A percentile compares a stretch with the other conserved stretches of the same genome.
Evolutionary conservation across 805 yeast species (phyloP).

Genomic region (Priceomyces fermenticarens): DNA sequence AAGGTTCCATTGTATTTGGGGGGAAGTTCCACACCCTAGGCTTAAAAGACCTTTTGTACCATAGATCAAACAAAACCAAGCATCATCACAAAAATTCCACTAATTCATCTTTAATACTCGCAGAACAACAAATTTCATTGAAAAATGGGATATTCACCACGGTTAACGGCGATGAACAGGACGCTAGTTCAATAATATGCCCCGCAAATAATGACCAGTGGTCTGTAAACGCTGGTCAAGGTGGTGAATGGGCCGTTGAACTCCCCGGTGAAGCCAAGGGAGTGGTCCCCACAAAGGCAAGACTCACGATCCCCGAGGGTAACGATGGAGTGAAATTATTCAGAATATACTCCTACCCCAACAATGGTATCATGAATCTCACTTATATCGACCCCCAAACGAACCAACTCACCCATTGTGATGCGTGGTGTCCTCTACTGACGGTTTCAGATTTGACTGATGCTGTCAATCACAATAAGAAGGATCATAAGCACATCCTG

Average conservation of each 20-base stretch:
- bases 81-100: conserved; percentile 24
- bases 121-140: conserved; percentile 62
- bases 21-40: conserved; percentile 72
- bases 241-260: conserved; percentile 65
- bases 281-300: conserved; percentile 64
- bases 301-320: conserved; percentile 62
- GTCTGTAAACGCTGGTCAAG: conserved; percentile 44
- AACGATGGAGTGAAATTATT: conserved; percentile 57
- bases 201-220: conserved; percentile 54
- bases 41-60: conserved; percentile 38
- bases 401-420: conserved; percentile 61
- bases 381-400: conserved; percentile 77
- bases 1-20: conserved; percentile 66
- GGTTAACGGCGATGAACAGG: conserved; percentile 35
- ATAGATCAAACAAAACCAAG: conserved; percentile 27
- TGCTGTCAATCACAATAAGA: conserved; percentile 17
- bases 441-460: conserved; percentile 34
- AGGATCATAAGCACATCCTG: conserved; percentile 20
- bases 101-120: conserved; percentile 42
- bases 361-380: conserved; percentile 87
- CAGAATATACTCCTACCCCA: conserved; percentile 72
- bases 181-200: conserved; percentile 48
- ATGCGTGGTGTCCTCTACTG: conserved; percentile 83
- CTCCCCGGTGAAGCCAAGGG: conserved; percentile 50
- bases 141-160: conserved; percentile 52